Percentiles rank a stretch among this genome's conserved stretches.
phyloP scores from a whole-genome alignment of 257 asterid species.

The Solanum corneliomulleri region DNA sequence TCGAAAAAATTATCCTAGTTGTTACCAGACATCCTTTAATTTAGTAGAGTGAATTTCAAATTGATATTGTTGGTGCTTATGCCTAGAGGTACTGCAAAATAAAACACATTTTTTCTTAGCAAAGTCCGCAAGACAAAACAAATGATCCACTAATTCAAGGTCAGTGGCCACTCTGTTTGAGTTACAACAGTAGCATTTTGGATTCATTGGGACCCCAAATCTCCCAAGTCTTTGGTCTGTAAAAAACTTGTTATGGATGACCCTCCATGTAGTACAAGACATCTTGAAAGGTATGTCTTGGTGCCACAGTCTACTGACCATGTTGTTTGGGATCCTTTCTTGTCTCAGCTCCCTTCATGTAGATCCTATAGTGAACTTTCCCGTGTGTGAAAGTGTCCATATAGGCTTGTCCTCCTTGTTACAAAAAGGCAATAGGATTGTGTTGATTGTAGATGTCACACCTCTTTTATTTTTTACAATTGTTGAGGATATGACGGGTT shows the following conservation, averaged over 20 bases:
- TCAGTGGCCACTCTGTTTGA: neutral
- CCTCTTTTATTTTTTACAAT: too few relatives aligned
- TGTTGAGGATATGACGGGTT: too few relatives aligned
- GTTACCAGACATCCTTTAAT: too few relatives aligned
- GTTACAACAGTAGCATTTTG: neutral
- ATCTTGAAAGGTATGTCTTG: neutral
- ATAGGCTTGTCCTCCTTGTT: neutral
- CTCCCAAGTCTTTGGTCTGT: neutral
- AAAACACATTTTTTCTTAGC: neutral
- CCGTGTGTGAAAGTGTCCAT: neutral
- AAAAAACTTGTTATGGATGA: too few relatives aligned
- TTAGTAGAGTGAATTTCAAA: neutral
- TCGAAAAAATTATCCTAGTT: too few relatives aligned
- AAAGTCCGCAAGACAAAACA: neutral
- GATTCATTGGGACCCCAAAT: neutral
- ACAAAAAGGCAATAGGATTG: neutral
- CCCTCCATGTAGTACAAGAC: neutral
- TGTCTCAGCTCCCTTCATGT: neutral
- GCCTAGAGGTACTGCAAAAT: neutral
- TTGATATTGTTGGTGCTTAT: neutral
- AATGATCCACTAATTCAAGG: neutral
- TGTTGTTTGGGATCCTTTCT: neutral
- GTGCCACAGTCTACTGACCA: neutral
- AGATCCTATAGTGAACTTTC: neutral
- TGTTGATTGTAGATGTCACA: neutral